Base-by-base conservation (phyloP, 257 asterid genomes). In the Rehmannia glutinosa region DNA sequence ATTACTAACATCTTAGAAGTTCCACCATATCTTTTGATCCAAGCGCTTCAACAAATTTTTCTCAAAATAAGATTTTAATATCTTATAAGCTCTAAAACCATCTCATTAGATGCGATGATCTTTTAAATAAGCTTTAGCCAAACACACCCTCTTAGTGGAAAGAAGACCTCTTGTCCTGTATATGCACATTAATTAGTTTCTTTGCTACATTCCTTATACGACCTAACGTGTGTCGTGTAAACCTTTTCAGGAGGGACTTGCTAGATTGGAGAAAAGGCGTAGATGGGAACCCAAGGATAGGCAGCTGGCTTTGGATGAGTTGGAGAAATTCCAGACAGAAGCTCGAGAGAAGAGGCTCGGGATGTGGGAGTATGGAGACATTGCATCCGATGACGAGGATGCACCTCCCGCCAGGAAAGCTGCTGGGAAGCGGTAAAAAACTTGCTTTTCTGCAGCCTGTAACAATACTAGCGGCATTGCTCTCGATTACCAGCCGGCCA, bases 341-440 rank as follows among this genome's bases (percentile, higher is more conserved):
- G 99, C 99, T 16, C 88, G 88, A 0, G 71, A 66, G 38, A 76
- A 81, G 78, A 83, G 98, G 16, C 81, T 68, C 0, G 92, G 91
- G 2, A 94, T 94, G 98, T 94, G 99, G 99, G 98, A 94, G 78
- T 94, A 91, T 1, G 99, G 99, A 8, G 97, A 94, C 74, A 81
- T 94, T 27, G 87, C 89, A 68, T 94, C 99, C 0, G 99, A 94
- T 17, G 99, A 94, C 1, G 99, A 94, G 74, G 99, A 94, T 16
- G 6, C 58, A 20, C 89, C 92, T 42, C 81, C 96, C 0, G 74
- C 61, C 0, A 79, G 90, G 82, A 88, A 80, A 79, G 81, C 90
- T 62, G 95, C 94, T 1, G 99, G 97, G 27, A 92, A 87, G 84
- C 86, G 87, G 72, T 92, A 80, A 84, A 72, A 33, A 52, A 15